Evolutionary conservation across 2,329 filamentous ascomycete genomes (phyloP).

Genomic region (Fusarium sp.): DNA sequence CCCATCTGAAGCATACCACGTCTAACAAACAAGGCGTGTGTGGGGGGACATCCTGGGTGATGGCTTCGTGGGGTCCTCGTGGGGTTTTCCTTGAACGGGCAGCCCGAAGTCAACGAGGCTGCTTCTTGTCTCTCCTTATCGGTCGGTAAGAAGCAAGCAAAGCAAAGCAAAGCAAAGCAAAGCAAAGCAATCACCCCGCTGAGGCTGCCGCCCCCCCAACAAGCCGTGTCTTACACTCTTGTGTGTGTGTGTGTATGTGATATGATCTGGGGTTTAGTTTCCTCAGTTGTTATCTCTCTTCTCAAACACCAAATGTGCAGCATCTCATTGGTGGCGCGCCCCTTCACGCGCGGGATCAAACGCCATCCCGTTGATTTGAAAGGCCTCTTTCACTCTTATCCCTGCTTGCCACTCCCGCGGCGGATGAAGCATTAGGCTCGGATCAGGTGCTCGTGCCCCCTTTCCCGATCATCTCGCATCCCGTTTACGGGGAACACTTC

Average conservation of each 20-base stretch:
- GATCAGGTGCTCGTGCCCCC: constrained; percentile 28
- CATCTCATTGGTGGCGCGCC: constrained; percentile 16
- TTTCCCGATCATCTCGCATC: constrained; percentile 36
- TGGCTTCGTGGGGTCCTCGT: constrained; percentile 12
- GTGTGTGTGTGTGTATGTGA: not conserved
- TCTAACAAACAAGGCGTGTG: constrained; percentile 14
- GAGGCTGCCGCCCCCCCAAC: constrained; percentile 14
- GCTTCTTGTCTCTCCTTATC: constrained; percentile 7
- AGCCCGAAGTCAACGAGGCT: not conserved
- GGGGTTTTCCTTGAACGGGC: constrained; percentile 12
- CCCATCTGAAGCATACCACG: constrained; percentile 27
- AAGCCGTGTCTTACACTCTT: constrained; percentile 1
- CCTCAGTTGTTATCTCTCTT: constrained; percentile 30
- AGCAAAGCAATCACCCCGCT: constrained; percentile 13
- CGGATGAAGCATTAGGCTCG: constrained; percentile 30
- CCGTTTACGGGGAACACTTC: constrained; percentile 9
- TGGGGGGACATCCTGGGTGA: constrained; percentile 13
- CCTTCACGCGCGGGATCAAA: constrained; percentile 5
- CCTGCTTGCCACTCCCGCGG: constrained; percentile 16
- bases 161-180: constrained; percentile 1
- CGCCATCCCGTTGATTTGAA: constrained; percentile 20
- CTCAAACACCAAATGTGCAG: not conserved
- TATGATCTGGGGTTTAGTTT: constrained; percentile 12
- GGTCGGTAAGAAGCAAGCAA: constrained; percentile 7
- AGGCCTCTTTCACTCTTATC: not conserved